Evolutionary conservation across 345 rosid genomes (phyloP).

Genomic region (Sisymbrium altissimum): DNA sequence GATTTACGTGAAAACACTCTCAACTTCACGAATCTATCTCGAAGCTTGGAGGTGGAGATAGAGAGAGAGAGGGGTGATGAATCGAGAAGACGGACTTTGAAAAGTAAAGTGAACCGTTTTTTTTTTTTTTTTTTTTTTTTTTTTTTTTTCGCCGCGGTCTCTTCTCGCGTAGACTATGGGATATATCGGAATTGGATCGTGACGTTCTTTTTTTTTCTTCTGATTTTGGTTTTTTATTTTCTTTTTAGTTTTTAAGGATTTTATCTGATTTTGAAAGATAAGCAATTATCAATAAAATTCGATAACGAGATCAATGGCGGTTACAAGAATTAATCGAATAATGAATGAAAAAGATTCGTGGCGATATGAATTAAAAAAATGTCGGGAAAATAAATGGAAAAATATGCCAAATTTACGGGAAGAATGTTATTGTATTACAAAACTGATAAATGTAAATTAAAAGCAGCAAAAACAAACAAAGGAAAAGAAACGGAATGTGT

Average conservation of each 20-base stretch:
- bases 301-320: neutral
- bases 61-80: slow-evolving; percentile 3
- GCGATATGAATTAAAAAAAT: neutral
- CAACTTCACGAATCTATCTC: slow-evolving; percentile 4
- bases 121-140: no score
- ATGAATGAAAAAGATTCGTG: neutral
- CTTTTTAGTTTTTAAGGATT: neutral
- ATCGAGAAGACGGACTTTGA: slow-evolving; percentile 1
- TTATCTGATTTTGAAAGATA: neutral
- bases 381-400: neutral
- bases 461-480: no score
- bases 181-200: slow-evolving; percentile 4
- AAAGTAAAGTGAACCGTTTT: slow-evolving; percentile 18
- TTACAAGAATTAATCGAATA: neutral
- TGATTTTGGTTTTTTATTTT: neutral
- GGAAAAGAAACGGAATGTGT: neutral
- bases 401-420: neutral
- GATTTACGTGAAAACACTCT: neutral
- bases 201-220: neutral
- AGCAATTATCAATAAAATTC: neutral
- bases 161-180: slow-evolving; percentile 1
- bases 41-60: slow-evolving; percentile 9
- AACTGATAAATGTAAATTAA: no score
- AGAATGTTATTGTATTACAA: no score
- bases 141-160: neutral